These are phyloP conservation scores for Tetrapyrgos nigripes DNA, from an alignment of 1,284 basidiomycete genomes.

Conservation along the genomic window DNA sequence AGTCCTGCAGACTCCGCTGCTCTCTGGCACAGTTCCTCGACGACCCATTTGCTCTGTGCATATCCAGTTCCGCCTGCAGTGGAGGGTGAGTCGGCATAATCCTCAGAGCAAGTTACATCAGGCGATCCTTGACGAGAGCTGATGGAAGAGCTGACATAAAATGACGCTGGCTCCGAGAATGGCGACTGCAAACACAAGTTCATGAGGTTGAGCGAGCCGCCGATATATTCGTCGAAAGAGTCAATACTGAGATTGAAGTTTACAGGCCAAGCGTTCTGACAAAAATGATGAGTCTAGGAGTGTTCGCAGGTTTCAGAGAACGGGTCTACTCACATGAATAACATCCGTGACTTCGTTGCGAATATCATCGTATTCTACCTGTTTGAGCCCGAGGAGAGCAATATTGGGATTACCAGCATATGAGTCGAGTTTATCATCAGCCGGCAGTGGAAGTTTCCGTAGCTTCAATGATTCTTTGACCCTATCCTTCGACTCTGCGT, in stretches of 20 bases:
- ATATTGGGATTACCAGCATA: conserved; percentile 51
- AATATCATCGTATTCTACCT: conserved; percentile 44
- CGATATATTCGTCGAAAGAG: conserved; percentile 58
- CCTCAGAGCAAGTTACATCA: conserved; percentile 41
- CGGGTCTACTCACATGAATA: conserved; percentile 49
- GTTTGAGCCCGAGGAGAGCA: conserved; percentile 46
- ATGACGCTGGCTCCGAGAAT: conserved; percentile 41
- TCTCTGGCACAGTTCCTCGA: conserved; percentile 59
- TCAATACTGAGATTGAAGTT: conserved; percentile 52
- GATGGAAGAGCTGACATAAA: conserved; percentile 66
- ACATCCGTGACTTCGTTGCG: conserved; percentile 45
- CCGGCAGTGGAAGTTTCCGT: conserved; percentile 30
- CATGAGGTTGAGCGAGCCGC: conserved; percentile 59
- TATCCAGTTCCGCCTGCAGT: conserved; percentile 59
- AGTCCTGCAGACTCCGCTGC: conserved; percentile 39
- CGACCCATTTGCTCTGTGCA: conserved; percentile 66
- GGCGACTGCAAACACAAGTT: conserved; percentile 54
- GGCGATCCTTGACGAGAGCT: conserved; percentile 42
- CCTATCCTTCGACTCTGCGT: conserved; percentile 42
- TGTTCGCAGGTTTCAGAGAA: conserved; percentile 17
- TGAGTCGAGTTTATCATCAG: conserved; percentile 40
- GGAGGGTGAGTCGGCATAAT: conserved; percentile 40
- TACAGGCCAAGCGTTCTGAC: conserved; percentile 53
- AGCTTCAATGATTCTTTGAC: conserved; percentile 40
- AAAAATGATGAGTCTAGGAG: not conserved